Base-by-base conservation (phyloP, 2,329 filamentous ascomycete species). In the Lasiodiplodia gonubiensis region DNA sequence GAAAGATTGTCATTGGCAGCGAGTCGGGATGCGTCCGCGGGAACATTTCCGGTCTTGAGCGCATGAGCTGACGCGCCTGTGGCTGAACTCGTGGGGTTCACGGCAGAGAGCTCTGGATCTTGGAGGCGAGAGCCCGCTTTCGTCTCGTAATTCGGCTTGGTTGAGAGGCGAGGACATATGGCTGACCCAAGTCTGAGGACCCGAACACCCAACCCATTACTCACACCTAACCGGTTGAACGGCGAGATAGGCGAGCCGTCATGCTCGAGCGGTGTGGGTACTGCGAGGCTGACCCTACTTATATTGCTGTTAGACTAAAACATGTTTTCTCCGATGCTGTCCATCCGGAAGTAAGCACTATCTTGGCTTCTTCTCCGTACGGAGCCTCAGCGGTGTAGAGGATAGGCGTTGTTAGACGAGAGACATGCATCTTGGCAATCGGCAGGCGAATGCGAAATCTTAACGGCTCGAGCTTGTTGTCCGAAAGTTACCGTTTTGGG, bases 231-330 rank as follows among this genome's bases (percentile, higher is more conserved):
- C 18, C 30, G n/a, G 11, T n/a, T 49, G 5, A 18, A 35, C 27
- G 27, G 27, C 42, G 33, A 63, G 59, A 63, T 63, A 63, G 59
- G 35, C 59, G 59, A 63, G 46, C 11, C 27, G 46, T 23, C 33
- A 6, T 7, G 12, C 46, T 27, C 12, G 59, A 21, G 25, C 35
- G 42, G 59, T 46, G 42, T 21, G 39, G 46, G 16, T 37, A 21
- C 59, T 49, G 59, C 59, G 49, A 63, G 59, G 42, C 42, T 51
- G 42, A 51, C 42, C 59, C 14, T 63, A 6, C 42, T 42, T 51
- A 63, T 63, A 49, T 49, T 8, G 42, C 10, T 27, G 18, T 63
- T 42, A 37, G 27, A 49, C 42, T 16, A 63, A 63, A 63, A 21
- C n/a, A 35, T 51, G 35, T 51, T 49, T 39, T 51, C 59, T 37